Evolutionary conservation across 2,329 filamentous ascomycete genomes (phyloP).

Genomic region (Sphaerulina musiva): DNA sequence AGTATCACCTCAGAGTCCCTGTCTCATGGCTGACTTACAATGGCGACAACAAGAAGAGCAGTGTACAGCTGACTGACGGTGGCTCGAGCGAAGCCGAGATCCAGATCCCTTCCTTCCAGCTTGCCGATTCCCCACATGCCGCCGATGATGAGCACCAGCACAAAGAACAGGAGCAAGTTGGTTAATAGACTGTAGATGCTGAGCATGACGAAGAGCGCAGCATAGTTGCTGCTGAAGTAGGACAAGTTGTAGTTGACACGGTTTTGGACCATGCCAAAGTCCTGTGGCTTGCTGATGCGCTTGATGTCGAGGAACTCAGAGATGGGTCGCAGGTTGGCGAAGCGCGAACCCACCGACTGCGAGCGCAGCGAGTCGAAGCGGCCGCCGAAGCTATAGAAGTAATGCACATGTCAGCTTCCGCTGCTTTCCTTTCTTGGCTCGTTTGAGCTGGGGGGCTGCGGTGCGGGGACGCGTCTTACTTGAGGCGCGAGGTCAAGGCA

Average conservation of each 20-base stretch:
- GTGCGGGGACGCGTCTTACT: constrained; percentile 35
- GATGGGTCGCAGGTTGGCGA: constrained; percentile 85
- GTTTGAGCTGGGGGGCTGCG: not conserved
- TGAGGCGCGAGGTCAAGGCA: constrained; percentile 82
- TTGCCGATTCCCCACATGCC: constrained; percentile 90
- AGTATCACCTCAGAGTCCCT: not conserved
- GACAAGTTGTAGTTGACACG: constrained; percentile 94
- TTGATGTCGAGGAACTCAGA: constrained; percentile 95
- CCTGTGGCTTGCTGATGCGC: constrained; percentile 86
- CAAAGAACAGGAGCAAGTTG: constrained; percentile 79
- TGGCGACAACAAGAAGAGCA: constrained; percentile 69
- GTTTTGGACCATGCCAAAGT: constrained; percentile 83
- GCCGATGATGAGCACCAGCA: constrained; percentile 77
- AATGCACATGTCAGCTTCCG: constrained; percentile 7
- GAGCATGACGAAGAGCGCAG: constrained; percentile 86
- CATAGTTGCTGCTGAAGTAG: constrained; percentile 98
- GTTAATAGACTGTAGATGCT: constrained; percentile 91
- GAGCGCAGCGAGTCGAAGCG: constrained; percentile 78
- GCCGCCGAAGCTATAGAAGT: constrained; percentile 51
- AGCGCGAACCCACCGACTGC: constrained; percentile 71
- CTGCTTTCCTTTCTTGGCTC: not conserved
- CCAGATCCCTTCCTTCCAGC: constrained; percentile 79
- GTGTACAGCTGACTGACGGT: constrained; percentile 94
- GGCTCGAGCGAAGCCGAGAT: constrained; percentile 73
- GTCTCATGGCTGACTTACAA: constrained; percentile 36